Percentiles rank a stretch among this genome's conserved stretches.
Evolutionary conservation across 768 basidiomycete genomes (phyloP).

Genomic region (Leccinum variicolor): DNA sequence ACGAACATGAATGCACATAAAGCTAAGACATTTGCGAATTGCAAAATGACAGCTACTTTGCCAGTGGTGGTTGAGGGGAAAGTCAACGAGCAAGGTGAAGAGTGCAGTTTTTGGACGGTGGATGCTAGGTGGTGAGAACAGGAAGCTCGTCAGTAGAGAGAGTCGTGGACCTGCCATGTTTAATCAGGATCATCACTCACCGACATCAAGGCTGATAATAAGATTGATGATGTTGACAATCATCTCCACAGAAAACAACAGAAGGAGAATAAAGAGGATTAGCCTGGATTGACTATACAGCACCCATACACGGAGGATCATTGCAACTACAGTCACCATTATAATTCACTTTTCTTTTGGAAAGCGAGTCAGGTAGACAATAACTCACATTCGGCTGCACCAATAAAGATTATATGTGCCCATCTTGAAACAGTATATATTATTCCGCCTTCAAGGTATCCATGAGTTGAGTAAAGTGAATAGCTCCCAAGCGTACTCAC

Average conservation of each 20-base stretch:
- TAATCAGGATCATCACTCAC: too few relatives aligned
- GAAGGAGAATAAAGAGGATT: not conserved
- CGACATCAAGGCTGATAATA: too few relatives aligned
- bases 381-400: not conserved
- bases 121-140: not conserved
- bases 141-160: not conserved
- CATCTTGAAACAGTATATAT: not conserved
- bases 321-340: not conserved
- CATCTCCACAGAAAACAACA: not conserved
- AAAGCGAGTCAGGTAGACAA: not conserved
- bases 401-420: not conserved
- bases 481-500: not conserved
- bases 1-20: not conserved
- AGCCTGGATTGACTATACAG: not conserved
- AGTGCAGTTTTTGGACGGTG: not conserved
- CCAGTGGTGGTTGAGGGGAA: not conserved
- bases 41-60: fast-evolving
- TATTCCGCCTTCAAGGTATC: not conserved
- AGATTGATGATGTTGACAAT: not conserved
- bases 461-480: not conserved
- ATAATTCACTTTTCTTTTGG: not conserved
- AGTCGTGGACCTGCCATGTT: too few relatives aligned
- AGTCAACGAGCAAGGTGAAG: not conserved
- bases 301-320: not conserved
- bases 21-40: not conserved